phyloP scores from a whole-genome alignment of 345 rosid genomes.

The Acer campestre region DNA sequence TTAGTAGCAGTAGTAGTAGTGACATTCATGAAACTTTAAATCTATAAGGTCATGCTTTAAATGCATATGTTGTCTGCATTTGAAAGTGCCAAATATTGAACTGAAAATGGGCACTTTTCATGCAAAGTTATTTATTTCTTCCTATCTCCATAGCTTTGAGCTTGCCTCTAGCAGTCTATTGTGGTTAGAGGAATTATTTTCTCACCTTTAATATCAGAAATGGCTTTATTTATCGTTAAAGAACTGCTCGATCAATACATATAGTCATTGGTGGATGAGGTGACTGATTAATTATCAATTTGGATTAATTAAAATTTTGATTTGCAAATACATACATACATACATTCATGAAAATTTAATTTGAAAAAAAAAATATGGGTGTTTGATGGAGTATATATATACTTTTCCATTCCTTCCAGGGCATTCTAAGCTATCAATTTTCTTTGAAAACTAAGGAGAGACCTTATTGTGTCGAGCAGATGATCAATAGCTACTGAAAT shows the following conservation, averaged over 20 bases:
- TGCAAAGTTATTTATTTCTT: constrained; percentile 18
- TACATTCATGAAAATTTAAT: no score
- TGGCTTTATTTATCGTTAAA: constrained; percentile 50
- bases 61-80: constrained; percentile 24
- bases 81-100: constrained; percentile 21
- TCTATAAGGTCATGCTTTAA: constrained; percentile 23
- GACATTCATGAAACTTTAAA: constrained; percentile 34
- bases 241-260: constrained; percentile 44
- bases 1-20: constrained; percentile 9
- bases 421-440: no score
- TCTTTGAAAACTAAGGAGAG: no score
- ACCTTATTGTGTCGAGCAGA: no score
- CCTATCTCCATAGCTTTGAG: constrained; percentile 20
- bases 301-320: background rate
- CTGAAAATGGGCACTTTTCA: constrained; percentile 23
- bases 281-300: constrained; percentile 14
- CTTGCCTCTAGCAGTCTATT: constrained; percentile 8
- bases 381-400: no score
- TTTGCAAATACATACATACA: background rate
- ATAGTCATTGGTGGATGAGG: constrained; percentile 52
- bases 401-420: no score
- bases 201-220: constrained; percentile 16
- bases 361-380: no score
- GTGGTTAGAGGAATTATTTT: no score
- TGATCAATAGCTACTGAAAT: no score